A percentile compares a stretch with the other conserved stretches of the same genome.
Evolutionary conservation across 75 land plant genomes (phyloP).

Genomic region (Cupressus sempervirens): DNA sequence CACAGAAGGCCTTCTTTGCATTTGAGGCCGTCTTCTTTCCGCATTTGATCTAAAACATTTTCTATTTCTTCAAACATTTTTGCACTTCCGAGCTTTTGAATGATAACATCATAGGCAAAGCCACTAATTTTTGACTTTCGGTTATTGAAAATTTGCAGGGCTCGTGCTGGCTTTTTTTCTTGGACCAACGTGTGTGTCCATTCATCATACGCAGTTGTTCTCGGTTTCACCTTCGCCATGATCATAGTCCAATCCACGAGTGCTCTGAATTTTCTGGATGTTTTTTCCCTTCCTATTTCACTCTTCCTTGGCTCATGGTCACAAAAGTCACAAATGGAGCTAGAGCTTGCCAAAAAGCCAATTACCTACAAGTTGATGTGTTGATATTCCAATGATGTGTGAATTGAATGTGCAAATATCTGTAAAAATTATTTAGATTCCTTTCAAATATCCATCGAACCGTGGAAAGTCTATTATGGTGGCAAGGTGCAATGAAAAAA

Average conservation of each 20-base stretch:
- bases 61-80: constrained; percentile 7
- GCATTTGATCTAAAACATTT: no score
- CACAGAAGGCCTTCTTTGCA: constrained; percentile 9
- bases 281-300: no score
- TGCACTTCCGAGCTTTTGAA: constrained; percentile 1
- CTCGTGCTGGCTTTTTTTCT: not conserved
- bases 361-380: no score
- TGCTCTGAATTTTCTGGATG: not conserved
- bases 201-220: not conserved
- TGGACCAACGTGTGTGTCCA: not conserved
- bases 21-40: not conserved
- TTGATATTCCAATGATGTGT: no score
- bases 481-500: no score
- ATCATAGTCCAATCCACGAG: not conserved
- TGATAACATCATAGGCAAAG: constrained; percentile 7
- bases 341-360: no score
- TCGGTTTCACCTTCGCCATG: not conserved
- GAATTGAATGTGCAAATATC: no score
- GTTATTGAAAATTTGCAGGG: not conserved
- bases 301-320: no score
- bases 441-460: no score
- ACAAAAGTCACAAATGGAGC: no score
- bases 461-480: no score
- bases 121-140: not conserved
- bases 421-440: no score